These are phyloP conservation scores for Huntiella abstrusa DNA, from an alignment of 2,329 filamentous ascomycete species.

Conservation along the genomic window DNA sequence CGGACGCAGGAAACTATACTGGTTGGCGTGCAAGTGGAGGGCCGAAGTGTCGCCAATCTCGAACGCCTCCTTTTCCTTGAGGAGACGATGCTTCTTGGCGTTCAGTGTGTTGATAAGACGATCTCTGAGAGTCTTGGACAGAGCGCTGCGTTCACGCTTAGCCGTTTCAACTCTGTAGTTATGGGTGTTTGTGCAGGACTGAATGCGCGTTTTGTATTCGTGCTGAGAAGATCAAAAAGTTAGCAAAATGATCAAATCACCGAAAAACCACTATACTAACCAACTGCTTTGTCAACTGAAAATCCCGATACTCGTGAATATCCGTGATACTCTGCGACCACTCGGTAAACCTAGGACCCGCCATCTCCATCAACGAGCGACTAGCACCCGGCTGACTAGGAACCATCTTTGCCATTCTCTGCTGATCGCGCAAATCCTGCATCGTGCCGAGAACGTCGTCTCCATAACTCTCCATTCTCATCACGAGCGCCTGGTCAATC, in stretches of 20 bases:
- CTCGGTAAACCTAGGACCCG: constrained; percentile 66
- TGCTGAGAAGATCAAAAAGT: constrained; percentile 23
- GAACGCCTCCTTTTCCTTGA: constrained; percentile 47
- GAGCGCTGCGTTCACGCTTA: constrained; percentile 38
- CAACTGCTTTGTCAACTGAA: constrained; percentile 61
- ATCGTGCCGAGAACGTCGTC: constrained; percentile 55
- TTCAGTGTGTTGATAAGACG: constrained; percentile 48
- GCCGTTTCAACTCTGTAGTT: constrained; percentile 44
- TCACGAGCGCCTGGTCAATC: constrained; percentile 70
- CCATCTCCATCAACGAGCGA: constrained; percentile 48
- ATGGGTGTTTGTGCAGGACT: constrained; percentile 39
- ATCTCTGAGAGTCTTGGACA: constrained; percentile 42
- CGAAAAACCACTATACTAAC: constrained; percentile 31
- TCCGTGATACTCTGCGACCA: constrained; percentile 80
- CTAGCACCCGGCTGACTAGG: constrained; percentile 22
- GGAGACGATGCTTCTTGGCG: constrained; percentile 44
- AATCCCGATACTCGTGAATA: constrained; percentile 71
- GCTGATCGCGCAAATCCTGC: constrained; percentile 38
- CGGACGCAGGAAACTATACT: constrained; percentile 47
- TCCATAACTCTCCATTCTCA: constrained; percentile 66
- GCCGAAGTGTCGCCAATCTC: constrained; percentile 49
- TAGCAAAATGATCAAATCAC: not conserved
- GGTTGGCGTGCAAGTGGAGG: constrained; percentile 46
- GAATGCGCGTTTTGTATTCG: constrained; percentile 42
- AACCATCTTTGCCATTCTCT: constrained; percentile 25